Evolutionary conservation across 768 basidiomycete species (phyloP).

Genomic region (Erythrobasidium yunnanense): DNA sequence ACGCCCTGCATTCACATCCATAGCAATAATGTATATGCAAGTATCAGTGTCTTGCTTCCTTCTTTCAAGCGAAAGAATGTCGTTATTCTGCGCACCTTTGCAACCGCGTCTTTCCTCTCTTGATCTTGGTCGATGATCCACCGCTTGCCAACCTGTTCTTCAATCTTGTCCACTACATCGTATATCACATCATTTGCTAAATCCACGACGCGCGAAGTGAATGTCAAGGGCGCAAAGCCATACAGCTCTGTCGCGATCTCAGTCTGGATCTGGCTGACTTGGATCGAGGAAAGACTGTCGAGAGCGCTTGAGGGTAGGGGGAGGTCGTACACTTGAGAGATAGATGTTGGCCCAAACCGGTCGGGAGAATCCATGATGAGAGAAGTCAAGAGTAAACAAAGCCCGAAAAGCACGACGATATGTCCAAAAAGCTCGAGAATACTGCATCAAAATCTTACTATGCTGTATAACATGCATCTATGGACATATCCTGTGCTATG

Average conservation of each 20-base stretch:
- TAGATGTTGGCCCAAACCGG: not conserved
- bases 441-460: no score
- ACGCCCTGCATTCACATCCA: slow-evolving; percentile 29
- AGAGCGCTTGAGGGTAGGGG: not conserved
- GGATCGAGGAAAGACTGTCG: not conserved
- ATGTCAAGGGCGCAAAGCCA: slow-evolving; percentile 33
- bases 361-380: not conserved
- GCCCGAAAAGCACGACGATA: no score
- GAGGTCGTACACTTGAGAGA: not conserved
- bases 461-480: no score
- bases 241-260: slow-evolving; percentile 34
- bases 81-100: slow-evolving; percentile 19
- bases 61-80: not conserved
- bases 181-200: slow-evolving; percentile 36
- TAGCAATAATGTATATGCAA: no score
- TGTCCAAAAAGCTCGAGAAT: no score
- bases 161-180: slow-evolving; percentile 29
- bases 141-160: slow-evolving; percentile 16
- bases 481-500: not conserved
- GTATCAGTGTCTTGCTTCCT: not conserved
- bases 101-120: slow-evolving; percentile 28
- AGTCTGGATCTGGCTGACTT: slow-evolving; percentile 11
- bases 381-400: no score
- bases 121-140: slow-evolving; percentile 3
- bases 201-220: slow-evolving; percentile 36